Conservation (phyloP, 2,329 filamentous ascomycete species). For the Calonectria fujianensis region DNA sequence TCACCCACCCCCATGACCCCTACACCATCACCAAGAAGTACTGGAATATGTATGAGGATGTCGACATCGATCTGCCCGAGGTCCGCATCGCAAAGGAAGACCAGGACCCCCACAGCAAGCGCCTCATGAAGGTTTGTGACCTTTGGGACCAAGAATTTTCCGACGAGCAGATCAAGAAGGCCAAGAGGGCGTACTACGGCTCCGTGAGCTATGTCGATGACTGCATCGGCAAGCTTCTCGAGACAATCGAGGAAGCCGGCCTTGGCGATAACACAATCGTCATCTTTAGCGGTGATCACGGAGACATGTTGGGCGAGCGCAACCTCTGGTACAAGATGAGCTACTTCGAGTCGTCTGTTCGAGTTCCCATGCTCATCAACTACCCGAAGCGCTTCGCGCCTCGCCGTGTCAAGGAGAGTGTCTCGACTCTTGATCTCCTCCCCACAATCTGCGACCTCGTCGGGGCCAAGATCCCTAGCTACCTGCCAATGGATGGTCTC, state of each 20-base stretch:
- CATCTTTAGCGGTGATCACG: constrained; percentile 94
- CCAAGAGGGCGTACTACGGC: constrained; percentile 92
- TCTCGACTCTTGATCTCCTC: constrained; percentile 92
- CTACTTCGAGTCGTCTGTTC: constrained; percentile 93
- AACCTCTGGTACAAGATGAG: constrained; percentile 98
- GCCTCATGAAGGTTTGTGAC: constrained; percentile 90
- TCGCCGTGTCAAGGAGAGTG: constrained; percentile 86
- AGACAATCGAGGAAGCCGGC: constrained; percentile 85
- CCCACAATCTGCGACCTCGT: constrained; percentile 91
- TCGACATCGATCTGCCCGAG: constrained; percentile 89
- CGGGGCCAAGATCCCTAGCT: constrained; percentile 80
- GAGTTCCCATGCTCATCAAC: constrained; percentile 90
- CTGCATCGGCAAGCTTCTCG: constrained; percentile 88
- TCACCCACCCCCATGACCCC: constrained; percentile 95
- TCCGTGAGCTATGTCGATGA: constrained; percentile 96
- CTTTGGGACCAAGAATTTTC: constrained; percentile 89
- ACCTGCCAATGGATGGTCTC: constrained; percentile 89
- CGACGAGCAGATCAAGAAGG: constrained; percentile 89
- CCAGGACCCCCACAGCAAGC: constrained; percentile 90
- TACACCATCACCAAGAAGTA: constrained; percentile 96
- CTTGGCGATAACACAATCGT: constrained; percentile 91
- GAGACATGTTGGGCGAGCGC: constrained; percentile 96
- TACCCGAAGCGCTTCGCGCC: constrained; percentile 85
- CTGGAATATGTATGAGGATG: constrained; percentile 93
- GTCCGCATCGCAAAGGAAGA: constrained; percentile 86